Evolutionary conservation across 2,329 filamentous ascomycete genomes (phyloP).

Genomic region (Myotisia sp.): DNA sequence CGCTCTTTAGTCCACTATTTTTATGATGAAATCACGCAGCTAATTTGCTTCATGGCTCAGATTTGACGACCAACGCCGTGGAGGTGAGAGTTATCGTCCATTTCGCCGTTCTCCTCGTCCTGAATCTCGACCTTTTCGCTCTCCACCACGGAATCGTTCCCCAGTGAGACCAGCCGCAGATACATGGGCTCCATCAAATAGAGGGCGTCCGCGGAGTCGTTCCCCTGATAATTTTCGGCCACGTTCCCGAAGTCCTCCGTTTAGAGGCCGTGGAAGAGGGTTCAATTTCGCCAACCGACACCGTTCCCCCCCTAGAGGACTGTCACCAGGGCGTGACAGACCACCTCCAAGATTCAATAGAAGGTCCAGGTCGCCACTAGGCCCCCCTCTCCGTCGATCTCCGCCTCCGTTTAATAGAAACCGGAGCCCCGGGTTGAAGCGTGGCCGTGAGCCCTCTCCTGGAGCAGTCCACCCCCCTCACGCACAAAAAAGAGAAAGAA

Average conservation of each 20-base stretch:
- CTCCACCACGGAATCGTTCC: conserved; percentile 26
- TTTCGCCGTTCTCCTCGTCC: conserved; percentile 22
- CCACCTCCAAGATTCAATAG: conserved; percentile 27
- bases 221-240: conserved; percentile 29
- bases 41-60: conserved; percentile 7
- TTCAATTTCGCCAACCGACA: conserved; percentile 21
- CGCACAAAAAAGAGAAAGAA: conserved; percentile 22
- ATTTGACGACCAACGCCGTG: conserved; percentile 24
- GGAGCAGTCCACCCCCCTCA: conserved; percentile 20
- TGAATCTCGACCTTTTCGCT: conserved; percentile 24
- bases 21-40: too few relatives aligned
- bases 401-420: conserved; percentile 20
- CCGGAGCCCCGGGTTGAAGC: conserved; percentile 22
- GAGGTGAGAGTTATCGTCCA: conserved; percentile 32
- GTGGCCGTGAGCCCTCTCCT: conserved; percentile 25
- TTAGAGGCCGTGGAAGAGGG: conserved; percentile 23
- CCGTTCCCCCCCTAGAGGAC: conserved; percentile 26
- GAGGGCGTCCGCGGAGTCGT: conserved; percentile 27
- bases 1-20: too few relatives aligned
- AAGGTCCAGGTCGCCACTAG: conserved; percentile 28
- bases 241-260: conserved; percentile 29
- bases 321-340: conserved; percentile 29
- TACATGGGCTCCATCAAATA: conserved; percentile 28
- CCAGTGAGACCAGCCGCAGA: conserved; percentile 25
- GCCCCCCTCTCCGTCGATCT: conserved; percentile 15